These are phyloP conservation scores for Lactifluus subvellereus DNA, from an alignment of 768 basidiomycete species.

Conservation along the genomic window DNA sequence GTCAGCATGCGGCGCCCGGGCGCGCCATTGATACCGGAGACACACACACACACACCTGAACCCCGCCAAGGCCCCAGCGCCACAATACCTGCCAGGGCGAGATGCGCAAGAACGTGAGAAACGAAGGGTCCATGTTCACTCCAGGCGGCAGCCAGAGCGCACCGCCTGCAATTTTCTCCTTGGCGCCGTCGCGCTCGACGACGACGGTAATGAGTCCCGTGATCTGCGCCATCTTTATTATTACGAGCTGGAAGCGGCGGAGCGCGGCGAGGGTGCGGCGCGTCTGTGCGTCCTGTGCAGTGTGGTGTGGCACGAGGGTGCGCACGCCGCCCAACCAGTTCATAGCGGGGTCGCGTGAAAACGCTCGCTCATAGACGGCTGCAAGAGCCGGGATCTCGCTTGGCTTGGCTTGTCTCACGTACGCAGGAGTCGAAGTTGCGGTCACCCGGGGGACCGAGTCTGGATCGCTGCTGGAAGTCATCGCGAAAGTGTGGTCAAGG, in stretches of 20 bases:
- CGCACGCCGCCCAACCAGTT: slow-evolving; percentile 25
- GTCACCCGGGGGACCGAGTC: neutral
- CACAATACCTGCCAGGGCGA: slow-evolving; percentile 14
- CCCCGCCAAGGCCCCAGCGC: slow-evolving; percentile 22
- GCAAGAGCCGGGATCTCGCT: slow-evolving; percentile 17
- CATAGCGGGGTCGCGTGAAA: slow-evolving; percentile 24
- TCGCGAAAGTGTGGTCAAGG: neutral
- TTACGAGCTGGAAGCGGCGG: slow-evolving; percentile 19
- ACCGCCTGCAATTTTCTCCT: slow-evolving; percentile 22
- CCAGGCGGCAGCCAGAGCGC: slow-evolving; percentile 25
- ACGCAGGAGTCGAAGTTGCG: neutral
- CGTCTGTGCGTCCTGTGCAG: neutral
- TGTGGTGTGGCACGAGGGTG: neutral
- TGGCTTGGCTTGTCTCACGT: slow-evolving; percentile 3
- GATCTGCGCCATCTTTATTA: slow-evolving; percentile 17
- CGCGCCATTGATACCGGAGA: neutral
- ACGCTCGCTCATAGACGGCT: slow-evolving; percentile 22
- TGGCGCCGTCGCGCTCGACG: neutral
- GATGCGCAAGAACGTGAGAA: slow-evolving; percentile 17
- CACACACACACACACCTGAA: slow-evolving; percentile 18
- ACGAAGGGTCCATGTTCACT: slow-evolving; percentile 12
- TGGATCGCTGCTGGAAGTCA: neutral
- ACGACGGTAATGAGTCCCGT: slow-evolving; percentile 17
- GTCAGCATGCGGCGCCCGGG: too few relatives aligned
- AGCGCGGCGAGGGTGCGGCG: slow-evolving; percentile 11